Percentiles rank a stretch among this genome's conserved stretches.
These are phyloP conservation scores for Eustoma russellianum DNA, from an alignment of 257 asterid genomes.

Conservation along the genomic window DNA sequence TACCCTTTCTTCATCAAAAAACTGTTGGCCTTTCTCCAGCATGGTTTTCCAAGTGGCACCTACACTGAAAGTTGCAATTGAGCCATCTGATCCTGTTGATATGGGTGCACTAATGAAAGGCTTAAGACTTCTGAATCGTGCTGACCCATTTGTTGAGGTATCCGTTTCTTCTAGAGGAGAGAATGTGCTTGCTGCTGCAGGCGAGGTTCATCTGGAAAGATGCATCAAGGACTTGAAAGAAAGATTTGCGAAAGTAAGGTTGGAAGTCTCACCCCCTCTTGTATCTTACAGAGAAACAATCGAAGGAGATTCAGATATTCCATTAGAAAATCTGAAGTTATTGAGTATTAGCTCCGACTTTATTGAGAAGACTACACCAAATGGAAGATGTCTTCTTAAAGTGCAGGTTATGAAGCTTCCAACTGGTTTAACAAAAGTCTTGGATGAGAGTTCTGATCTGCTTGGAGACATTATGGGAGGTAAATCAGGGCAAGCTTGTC, in stretches of 20 bases:
- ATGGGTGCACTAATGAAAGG: conserved; percentile 80
- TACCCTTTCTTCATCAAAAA: conserved; percentile 68
- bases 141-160: conserved; percentile 94
- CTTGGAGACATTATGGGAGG: conserved; percentile 75
- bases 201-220: conserved; percentile 95
- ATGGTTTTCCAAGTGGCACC: conserved; percentile 94
- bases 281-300: conserved; percentile 87
- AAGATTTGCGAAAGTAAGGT: conserved; percentile 73
- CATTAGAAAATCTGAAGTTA: conserved; percentile 54
- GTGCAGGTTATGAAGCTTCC: conserved; percentile 88
- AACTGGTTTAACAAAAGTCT: conserved; percentile 57
- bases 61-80: conserved; percentile 86
- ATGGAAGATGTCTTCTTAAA: conserved; percentile 81
- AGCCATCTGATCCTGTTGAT: conserved; percentile 92
- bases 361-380: conserved; percentile 70
- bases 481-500: conserved; percentile 54
- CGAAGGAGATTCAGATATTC: conserved; percentile 50
- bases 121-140: conserved; percentile 73
- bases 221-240: conserved; percentile 85
- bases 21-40: conserved; percentile 92
- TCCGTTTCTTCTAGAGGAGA: conserved; percentile 84
- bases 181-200: conserved; percentile 95
- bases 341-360: conserved; percentile 44
- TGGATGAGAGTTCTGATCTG: conserved; percentile 67
- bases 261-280: conserved; percentile 87